Evolutionary conservation across 257 asterid genomes (phyloP).

Genomic region (Lycium barbarum): DNA sequence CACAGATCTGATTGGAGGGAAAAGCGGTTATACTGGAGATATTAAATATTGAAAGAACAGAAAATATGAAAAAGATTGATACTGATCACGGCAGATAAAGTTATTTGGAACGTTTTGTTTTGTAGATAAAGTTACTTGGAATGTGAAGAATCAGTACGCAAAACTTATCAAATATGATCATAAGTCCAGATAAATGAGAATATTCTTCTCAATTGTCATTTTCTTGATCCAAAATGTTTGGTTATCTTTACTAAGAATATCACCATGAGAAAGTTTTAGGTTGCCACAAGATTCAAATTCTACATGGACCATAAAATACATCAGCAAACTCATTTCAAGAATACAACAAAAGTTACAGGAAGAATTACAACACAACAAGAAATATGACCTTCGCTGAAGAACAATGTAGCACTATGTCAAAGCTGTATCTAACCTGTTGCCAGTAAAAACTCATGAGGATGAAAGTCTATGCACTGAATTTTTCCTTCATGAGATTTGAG

Average conservation of each 20-base stretch:
- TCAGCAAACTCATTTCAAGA: not conserved
- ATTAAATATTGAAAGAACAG: not conserved
- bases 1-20: slow-evolving; percentile 29
- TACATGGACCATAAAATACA: not conserved
- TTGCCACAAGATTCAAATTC: slow-evolving; percentile 17
- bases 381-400: not conserved
- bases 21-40: slow-evolving; percentile 10
- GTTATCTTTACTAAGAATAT: slow-evolving; percentile 5
- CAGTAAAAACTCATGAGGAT: slow-evolving; percentile 91
- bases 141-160: not conserved
- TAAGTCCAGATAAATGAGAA: not conserved
- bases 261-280: not conserved
- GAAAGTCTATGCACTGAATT: slow-evolving; percentile 92
- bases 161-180: slow-evolving; percentile 13
- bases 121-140: not conserved
- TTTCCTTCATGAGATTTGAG: slow-evolving; percentile 95
- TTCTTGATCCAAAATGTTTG: not conserved
- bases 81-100: not conserved
- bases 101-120: not conserved
- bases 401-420: slow-evolving; percentile 31
- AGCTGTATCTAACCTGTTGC: slow-evolving; percentile 82
- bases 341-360: not conserved
- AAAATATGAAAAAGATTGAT: not conserved
- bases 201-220: slow-evolving; percentile 24
- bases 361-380: slow-evolving; percentile 20